Percentiles rank a stretch among this genome's conserved stretches.
phyloP scores from a whole-genome alignment of 345 rosid genomes.

The Anacardium occidentale region DNA sequence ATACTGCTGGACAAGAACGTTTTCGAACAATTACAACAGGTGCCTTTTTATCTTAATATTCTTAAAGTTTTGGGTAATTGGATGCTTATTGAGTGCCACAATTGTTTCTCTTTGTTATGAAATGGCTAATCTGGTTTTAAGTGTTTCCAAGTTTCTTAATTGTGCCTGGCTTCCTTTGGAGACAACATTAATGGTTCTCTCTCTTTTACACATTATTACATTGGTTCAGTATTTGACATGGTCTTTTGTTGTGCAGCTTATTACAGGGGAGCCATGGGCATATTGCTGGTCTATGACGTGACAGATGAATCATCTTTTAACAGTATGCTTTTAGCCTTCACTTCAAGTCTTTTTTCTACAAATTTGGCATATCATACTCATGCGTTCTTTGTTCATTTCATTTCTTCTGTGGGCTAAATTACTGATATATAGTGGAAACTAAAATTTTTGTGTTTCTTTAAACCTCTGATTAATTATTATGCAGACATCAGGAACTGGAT shows the following conservation, averaged over 20 bases:
- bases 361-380: neutral
- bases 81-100: neutral
- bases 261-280: conserved; percentile 96
- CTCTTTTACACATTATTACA: neutral
- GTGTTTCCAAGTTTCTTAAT: neutral
- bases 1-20: conserved; percentile 65
- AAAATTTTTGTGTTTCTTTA: neutral
- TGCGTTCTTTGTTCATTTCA: neutral
- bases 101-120: neutral
- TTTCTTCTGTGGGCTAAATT: neutral
- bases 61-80: neutral
- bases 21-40: conserved; percentile 60
- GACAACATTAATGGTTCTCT: conserved; percentile 4
- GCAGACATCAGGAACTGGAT: conserved; percentile 65
- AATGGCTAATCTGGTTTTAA: neutral
- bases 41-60: conserved; percentile 8
- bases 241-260: conserved; percentile 61
- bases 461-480: conserved; percentile 18
- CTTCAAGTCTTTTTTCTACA: neutral
- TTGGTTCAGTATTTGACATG: neutral
- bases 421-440: neutral
- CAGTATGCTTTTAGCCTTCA: conserved; percentile 43
- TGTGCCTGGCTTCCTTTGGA: neutral
- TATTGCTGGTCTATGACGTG: conserved; percentile 85
- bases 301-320: conserved; percentile 92